Evolutionary conservation across 805 yeast genomes (phyloP), one percentile per base, ranked within the genome.

Genomic region (Barnettozyma sp.): DNA sequence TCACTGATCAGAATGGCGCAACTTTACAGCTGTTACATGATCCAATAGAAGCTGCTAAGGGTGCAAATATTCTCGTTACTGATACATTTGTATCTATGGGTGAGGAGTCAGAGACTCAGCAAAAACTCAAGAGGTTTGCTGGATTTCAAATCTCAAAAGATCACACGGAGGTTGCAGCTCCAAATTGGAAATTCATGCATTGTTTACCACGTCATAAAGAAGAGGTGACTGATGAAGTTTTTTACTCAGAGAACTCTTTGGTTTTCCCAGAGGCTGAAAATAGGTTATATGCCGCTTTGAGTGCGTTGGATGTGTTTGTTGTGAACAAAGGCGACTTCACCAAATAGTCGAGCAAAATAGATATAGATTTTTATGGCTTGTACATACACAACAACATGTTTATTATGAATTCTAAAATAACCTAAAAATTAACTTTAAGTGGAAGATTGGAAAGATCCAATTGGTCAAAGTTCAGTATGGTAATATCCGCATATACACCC

Each of bases 41-140:
- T 50, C 92, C 97, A 4, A 51, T 63, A n/a, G 66, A 52, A 18
- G 95, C 97, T 1, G 73, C 86, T 34, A 66, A 69, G 36, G 68
- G 70, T 46, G 86, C 97, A 5, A 75, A 90, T 53, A 69, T 92
- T 26, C 59, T 92, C 23, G 97, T 90, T 30, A 92, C 98, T 12
- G 98, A 92, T 53, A 92, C 98, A 4, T 92, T 95, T 78, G 76
- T 92, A 17, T 90, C 97, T 1, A 92, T 92, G 98, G 98, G 98
- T 39, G 88, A 92, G 66, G 98, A 92, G 59, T 64, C 72, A 5
- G 88, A 88, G 56, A 83, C 76, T 44, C 66, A 58, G 33, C 65
- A 69, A 38, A 83, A 88, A 44, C 65, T 92, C 48, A 67, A 77
- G 52, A 88, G 86, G 61, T 92, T 92, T 57, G 70, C 66, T 12